Percentiles rank a stretch among this genome's conserved stretches.
These are phyloP conservation scores for Phytophthora pseudosyringae DNA, from an alignment of 352 stramenopile species.

Conservation along the genomic window DNA sequence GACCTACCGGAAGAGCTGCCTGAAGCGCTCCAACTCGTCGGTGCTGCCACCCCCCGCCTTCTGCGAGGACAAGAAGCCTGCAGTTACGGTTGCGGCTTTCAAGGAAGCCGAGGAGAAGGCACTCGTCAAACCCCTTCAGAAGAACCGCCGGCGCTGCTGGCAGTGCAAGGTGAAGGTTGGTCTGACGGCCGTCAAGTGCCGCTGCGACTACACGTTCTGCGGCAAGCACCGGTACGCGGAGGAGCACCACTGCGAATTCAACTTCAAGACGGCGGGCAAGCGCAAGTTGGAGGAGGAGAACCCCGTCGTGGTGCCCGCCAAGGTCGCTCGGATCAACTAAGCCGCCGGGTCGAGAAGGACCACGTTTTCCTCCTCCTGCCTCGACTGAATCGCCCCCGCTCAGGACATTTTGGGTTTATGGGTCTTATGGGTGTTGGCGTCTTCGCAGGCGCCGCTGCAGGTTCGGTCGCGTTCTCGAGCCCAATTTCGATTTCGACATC, in stretches of 20 bases:
- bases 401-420: constrained; percentile 17
- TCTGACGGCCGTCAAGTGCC: constrained; percentile 86
- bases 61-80: constrained; percentile 3
- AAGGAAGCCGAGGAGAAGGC: constrained; percentile 8
- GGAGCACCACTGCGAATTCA: constrained; percentile 87
- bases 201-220: constrained; percentile 92
- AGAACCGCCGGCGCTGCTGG: constrained; percentile 90
- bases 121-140: constrained; percentile 61
- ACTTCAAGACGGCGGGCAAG: constrained; percentile 88
- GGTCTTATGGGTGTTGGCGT: constrained; percentile 11
- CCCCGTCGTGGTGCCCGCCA: constrained; percentile 75
- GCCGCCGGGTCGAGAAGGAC: background rate
- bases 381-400: background rate
- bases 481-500: constrained; percentile 3
- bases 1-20: constrained; percentile 68
- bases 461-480: background rate
- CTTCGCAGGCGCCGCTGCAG: background rate
- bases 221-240: constrained; percentile 90
- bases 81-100: background rate
- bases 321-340: constrained; percentile 90
- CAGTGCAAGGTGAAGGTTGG: constrained; percentile 88
- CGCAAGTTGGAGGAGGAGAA: constrained; percentile 86
- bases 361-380: background rate
- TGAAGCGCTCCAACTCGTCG: constrained; percentile 74
- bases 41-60: constrained; percentile 37